phyloP scores from a whole-genome alignment of 2,329 filamentous ascomycete species.

The Penicillium sp. region DNA sequence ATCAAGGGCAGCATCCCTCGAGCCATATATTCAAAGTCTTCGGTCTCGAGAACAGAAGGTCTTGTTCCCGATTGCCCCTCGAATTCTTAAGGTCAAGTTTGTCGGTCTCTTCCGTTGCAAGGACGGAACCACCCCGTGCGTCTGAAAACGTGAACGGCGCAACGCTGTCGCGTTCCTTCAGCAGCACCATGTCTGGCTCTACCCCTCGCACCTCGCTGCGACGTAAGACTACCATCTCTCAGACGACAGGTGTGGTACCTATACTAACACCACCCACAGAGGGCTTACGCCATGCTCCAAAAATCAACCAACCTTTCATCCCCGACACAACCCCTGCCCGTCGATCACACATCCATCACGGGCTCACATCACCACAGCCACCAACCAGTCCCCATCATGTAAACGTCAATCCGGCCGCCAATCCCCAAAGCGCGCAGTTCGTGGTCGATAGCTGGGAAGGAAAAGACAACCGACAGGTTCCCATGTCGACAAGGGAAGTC shows the following conservation, averaged over 20 bases:
- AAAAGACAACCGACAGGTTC: conserved; percentile 37
- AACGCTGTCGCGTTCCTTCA: conserved; percentile 2
- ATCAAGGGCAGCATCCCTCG: conserved; percentile 9
- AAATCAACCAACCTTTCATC: conserved; percentile 42
- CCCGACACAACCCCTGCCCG: conserved; percentile 40
- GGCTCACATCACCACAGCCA: conserved; percentile 37
- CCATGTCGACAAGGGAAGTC: conserved; percentile 44
- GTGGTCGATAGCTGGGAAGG: conserved; percentile 40
- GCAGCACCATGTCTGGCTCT: conserved; percentile 22
- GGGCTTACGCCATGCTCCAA: conserved; percentile 43
- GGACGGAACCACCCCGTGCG: background rate
- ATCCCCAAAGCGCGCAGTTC: conserved; percentile 33
- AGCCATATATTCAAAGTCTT: background rate
- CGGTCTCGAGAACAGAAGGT: background rate
- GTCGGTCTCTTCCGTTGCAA: background rate
- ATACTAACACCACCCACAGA: conserved; percentile 29
- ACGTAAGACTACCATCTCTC: conserved; percentile 16
- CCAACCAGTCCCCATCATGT: conserved; percentile 23
- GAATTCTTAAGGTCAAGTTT: background rate
- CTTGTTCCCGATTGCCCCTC: background rate
- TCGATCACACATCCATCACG: conserved; percentile 33
- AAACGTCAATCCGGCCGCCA: conserved; percentile 32
- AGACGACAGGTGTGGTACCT: background rate
- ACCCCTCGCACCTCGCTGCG: conserved; percentile 28
- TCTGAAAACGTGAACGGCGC: background rate